Conservation (phyloP, 139 green algal genomes). For the Picochlorum sp. region DNA sequence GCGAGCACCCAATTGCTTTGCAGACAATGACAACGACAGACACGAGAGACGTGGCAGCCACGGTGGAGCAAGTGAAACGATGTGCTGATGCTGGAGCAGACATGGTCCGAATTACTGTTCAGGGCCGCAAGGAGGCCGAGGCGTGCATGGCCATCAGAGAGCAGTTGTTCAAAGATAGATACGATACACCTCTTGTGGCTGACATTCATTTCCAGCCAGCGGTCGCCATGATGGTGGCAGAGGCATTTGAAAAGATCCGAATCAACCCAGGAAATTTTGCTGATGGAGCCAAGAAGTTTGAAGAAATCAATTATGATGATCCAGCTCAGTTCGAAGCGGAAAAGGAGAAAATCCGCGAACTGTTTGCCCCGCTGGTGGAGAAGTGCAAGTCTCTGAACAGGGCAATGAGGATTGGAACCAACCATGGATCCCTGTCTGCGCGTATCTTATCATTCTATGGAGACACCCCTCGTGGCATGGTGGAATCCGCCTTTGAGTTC, state of each 20-base stretch:
- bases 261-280: slow-evolving; percentile 95
- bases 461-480: slow-evolving; percentile 67
- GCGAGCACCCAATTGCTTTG: slow-evolving; percentile 80
- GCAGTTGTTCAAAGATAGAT: slow-evolving; percentile 85
- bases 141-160: slow-evolving; percentile 90
- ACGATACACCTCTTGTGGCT: slow-evolving; percentile 90
- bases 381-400: slow-evolving; percentile 95
- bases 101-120: slow-evolving; percentile 96
- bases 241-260: slow-evolving; percentile 98
- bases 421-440: slow-evolving; percentile 93
- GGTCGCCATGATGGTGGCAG: slow-evolving; percentile 93
- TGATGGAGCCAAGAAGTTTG: slow-evolving; percentile 88
- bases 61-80: slow-evolving; percentile 94
- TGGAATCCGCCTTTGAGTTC: slow-evolving; percentile 95
- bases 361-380: slow-evolving; percentile 89
- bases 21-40: slow-evolving; percentile 99
- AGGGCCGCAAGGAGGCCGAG: slow-evolving; percentile 87
- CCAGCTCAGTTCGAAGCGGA: slow-evolving; percentile 77
- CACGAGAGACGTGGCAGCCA: slow-evolving; percentile 81
- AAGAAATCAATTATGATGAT: slow-evolving; percentile 88
- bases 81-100: slow-evolving; percentile 92
- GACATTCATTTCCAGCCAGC: slow-evolving; percentile 98
- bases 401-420: slow-evolving; percentile 95
- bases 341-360: slow-evolving; percentile 75
- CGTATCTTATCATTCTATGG: slow-evolving; percentile 94